These are phyloP conservation scores for Colletotrichum cuscutae DNA, from an alignment of 2,329 filamentous ascomycete species.

Conservation along the genomic window DNA sequence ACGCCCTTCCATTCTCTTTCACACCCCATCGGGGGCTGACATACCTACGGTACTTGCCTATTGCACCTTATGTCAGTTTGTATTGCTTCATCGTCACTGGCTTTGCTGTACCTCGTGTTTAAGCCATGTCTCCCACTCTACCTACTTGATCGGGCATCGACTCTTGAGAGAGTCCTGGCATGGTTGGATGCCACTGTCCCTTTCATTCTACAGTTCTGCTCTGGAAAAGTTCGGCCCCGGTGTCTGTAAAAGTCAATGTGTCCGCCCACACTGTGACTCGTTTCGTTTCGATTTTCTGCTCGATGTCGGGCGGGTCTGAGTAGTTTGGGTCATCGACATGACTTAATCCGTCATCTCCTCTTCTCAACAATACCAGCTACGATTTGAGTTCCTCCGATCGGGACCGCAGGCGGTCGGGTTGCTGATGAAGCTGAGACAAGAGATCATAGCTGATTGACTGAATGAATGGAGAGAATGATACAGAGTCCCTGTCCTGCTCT, in stretches of 20 bases:
- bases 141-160: not conserved
- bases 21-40: not conserved
- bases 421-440: conserved; percentile 8
- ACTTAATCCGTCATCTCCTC: not conserved
- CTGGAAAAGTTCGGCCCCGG: not conserved
- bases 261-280: conserved; percentile 28
- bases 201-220: not conserved
- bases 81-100: not conserved
- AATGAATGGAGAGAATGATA: conserved; percentile 1
- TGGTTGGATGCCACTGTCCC: not conserved
- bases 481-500: conserved; percentile 3
- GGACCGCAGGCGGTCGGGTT: not conserved
- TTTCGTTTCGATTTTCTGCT: conserved; percentile 27
- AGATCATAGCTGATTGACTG: not conserved
- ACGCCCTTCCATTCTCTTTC: not conserved
- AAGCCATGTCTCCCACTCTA: not conserved
- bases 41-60: not conserved
- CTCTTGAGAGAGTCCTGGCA: not conserved
- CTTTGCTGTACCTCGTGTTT: not conserved
- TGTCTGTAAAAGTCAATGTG: conserved; percentile 7
- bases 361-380: not conserved
- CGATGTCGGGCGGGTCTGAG: not conserved
- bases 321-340: not conserved
- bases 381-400: conserved; percentile 31
- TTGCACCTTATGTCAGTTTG: not conserved